These are phyloP conservation scores for Tinospora cordifolia DNA, from an alignment of 164 flowering plant species.

Conservation along the genomic window DNA sequence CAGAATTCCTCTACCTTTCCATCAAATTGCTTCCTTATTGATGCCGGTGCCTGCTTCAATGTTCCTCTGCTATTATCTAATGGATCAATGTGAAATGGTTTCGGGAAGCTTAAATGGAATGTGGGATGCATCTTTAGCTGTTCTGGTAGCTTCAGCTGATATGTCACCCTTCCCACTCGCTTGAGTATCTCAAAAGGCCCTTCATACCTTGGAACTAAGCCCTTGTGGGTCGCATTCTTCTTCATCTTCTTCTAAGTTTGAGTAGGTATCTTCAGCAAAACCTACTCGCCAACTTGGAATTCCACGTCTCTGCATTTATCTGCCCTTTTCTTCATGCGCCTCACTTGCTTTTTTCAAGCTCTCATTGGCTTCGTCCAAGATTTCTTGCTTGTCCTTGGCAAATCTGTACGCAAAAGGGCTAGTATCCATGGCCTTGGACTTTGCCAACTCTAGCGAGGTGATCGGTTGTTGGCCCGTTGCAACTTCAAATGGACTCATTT, in stretches of 20 bases:
- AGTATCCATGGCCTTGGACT: not conserved
- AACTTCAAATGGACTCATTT: slow-evolving; percentile 17
- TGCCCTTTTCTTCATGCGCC: not conserved
- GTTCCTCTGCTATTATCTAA: not conserved
- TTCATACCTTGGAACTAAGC: too few species aligned
- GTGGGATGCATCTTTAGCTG: not conserved
- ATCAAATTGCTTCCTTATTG: too few species aligned
- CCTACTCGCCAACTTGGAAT: too few species aligned
- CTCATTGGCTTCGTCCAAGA: not conserved
- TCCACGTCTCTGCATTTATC: not conserved
- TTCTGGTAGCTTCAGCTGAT: not conserved
- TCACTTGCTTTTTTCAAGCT: not conserved
- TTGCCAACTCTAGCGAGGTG: not conserved
- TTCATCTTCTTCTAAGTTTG: too few species aligned
- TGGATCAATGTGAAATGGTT: not conserved
- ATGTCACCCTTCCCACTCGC: not conserved
- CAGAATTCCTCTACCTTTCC: too few species aligned
- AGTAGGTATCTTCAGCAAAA: too few species aligned
- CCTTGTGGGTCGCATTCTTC: too few species aligned
- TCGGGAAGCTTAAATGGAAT: too few species aligned
- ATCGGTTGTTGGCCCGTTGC: not conserved
- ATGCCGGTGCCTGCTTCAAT: not conserved
- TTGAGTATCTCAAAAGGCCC: too few species aligned
- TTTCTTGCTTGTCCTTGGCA: not conserved
- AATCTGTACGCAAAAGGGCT: not conserved